phyloP scores from a whole-genome alignment of 495 filamentous ascomycete genomes.

The Venustampulla echinocandica region DNA sequence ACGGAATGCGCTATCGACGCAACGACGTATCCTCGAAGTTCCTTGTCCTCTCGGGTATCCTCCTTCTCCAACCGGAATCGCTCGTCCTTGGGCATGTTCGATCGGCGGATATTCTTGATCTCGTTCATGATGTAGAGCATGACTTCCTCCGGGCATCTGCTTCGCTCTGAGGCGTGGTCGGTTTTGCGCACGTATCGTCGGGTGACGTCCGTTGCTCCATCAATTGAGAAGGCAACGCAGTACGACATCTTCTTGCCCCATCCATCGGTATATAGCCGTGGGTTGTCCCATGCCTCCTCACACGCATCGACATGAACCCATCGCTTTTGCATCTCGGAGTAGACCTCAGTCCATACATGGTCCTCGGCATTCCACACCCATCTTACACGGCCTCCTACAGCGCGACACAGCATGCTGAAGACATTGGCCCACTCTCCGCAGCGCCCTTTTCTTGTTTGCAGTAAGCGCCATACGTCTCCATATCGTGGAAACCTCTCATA shows the following conservation, averaged over 20 bases:
- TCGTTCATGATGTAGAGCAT: conserved; percentile 82
- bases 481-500: conserved; percentile 91
- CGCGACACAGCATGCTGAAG: conserved; percentile 96
- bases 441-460: conserved; percentile 77
- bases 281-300: conserved; percentile 94
- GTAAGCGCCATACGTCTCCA: conserved; percentile 87
- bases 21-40: conserved; percentile 69
- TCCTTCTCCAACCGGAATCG: conserved; percentile 78
- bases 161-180: conserved; percentile 64
- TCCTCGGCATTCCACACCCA: conserved; percentile 99
- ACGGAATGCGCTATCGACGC: conserved; percentile 57
- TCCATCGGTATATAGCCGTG: conserved; percentile 83
- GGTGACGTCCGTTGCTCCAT: conserved; percentile 93
- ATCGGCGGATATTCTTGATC: conserved; percentile 72
- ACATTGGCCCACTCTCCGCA: conserved; percentile 97
- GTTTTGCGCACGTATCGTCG: conserved; percentile 85
- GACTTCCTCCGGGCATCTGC: conserved; percentile 74
- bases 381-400: conserved; percentile 79
- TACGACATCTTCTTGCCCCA: conserved; percentile 95
- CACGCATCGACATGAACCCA: conserved; percentile 98
- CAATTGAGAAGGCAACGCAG: conserved; percentile 92
- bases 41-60: conserved; percentile 76
- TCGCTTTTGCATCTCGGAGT: conserved; percentile 83
- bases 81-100: conserved; percentile 70
- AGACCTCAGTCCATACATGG: conserved; percentile 95